Conservation (phyloP, 2,329 filamentous ascomycete species). For the Fusarium ramigenum region DNA sequence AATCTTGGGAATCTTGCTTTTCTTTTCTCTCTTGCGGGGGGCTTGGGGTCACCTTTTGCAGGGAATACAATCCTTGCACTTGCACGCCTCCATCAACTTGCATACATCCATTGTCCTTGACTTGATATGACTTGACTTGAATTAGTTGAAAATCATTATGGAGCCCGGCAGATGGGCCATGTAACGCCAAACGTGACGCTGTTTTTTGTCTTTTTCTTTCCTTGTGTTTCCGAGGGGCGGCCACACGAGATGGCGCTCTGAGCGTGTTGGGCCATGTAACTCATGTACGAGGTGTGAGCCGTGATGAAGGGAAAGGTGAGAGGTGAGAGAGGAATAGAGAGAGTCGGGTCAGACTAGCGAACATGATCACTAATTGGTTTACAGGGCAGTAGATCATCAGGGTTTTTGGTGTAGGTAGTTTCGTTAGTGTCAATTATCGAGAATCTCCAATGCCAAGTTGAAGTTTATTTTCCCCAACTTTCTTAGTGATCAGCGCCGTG, state of each 20-base stretch:
- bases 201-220: conserved; percentile 1
- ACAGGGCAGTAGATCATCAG: background rate
- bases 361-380: background rate
- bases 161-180: conserved; percentile 37
- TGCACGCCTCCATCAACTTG: conserved; percentile 1
- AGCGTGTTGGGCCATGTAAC: conserved; percentile 22
- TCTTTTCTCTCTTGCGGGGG: background rate
- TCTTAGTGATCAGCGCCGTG: background rate
- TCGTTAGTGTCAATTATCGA: background rate
- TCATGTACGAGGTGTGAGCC: conserved; percentile 35
- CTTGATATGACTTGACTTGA: background rate
- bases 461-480: background rate
- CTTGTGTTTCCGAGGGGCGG: conserved; percentile 36
- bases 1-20: background rate
- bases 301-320: background rate
- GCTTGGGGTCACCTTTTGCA: conserved; percentile 19
- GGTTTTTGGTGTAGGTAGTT: background rate
- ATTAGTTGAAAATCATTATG: conserved; percentile 4
- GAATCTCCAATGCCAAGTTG: background rate
- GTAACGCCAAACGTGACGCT: conserved; percentile 31
- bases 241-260: conserved; percentile 44
- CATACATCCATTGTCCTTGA: background rate
- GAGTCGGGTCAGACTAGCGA: background rate
- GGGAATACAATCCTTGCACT: conserved; percentile 24
- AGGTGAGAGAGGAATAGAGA: background rate